Evolutionary conservation across 805 yeast genomes (phyloP).

Genomic region (Spathaspora passalidarum): DNA sequence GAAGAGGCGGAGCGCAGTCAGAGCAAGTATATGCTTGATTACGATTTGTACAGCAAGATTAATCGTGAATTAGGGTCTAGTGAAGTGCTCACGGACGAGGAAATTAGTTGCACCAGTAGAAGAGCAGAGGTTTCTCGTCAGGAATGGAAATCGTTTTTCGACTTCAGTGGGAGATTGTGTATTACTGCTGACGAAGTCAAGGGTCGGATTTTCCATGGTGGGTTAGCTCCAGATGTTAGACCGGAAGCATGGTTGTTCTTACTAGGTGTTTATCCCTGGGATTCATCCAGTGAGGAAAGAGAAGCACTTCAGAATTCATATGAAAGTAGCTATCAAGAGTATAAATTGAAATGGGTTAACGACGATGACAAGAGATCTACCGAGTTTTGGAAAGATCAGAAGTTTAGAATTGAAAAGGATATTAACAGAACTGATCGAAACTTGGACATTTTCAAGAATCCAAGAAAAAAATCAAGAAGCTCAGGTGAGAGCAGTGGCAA

Average conservation of each 20-base stretch:
- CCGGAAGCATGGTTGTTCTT: slow-evolving; percentile 83
- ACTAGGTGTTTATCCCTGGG: slow-evolving; percentile 87
- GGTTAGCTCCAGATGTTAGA: slow-evolving; percentile 58
- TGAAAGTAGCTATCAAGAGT: slow-evolving; percentile 56
- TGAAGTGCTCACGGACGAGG: slow-evolving; percentile 55
- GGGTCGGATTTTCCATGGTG: slow-evolving; percentile 87
- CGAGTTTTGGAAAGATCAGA: slow-evolving; percentile 86
- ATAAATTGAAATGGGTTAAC: slow-evolving; percentile 67
- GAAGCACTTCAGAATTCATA: slow-evolving; percentile 53
- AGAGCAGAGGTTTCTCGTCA: slow-evolving; percentile 60
- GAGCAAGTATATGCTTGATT: slow-evolving; percentile 50
- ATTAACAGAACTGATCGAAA: slow-evolving; percentile 87
- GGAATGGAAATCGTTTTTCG: slow-evolving; percentile 88
- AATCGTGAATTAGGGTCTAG: slow-evolving; percentile 61
- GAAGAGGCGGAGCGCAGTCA: slow-evolving; percentile 76
- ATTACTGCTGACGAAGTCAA: slow-evolving; percentile 78
- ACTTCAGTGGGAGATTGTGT: slow-evolving; percentile 67
- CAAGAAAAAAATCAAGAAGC: slow-evolving; percentile 29
- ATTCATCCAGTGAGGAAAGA: slow-evolving; percentile 69
- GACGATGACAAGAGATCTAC: slow-evolving; percentile 48
- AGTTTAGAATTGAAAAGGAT: slow-evolving; percentile 87
- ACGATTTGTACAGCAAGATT: slow-evolving; percentile 56
- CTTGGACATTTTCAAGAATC: slow-evolving; percentile 55
- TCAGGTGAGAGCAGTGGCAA: not conserved
- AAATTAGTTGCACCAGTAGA: slow-evolving; percentile 60